Conservation (phyloP, 1,284 basidiomycete species). For the Mycosarcoma maydis region DNA sequence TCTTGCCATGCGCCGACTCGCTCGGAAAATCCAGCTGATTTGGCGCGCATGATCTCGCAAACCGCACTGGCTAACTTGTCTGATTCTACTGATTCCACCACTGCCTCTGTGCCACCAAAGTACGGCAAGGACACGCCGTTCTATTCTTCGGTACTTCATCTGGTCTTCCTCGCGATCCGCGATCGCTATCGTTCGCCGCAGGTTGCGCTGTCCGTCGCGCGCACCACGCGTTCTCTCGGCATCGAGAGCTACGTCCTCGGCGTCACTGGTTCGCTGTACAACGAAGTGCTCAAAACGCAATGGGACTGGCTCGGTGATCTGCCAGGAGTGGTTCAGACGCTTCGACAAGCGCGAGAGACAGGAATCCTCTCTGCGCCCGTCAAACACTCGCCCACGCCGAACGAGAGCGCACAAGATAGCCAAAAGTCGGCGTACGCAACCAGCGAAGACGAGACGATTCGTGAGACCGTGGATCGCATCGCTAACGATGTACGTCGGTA, state of each 20-base stretch:
- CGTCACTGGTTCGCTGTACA: slow-evolving; percentile 55
- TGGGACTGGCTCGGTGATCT: slow-evolving; percentile 56
- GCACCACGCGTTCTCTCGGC: slow-evolving; percentile 42
- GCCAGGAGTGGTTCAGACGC: slow-evolving; percentile 18
- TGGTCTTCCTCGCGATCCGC: slow-evolving; percentile 54
- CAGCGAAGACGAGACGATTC: slow-evolving; percentile 39
- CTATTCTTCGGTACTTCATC: slow-evolving; percentile 57
- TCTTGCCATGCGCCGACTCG: not conserved
- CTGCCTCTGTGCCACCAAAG: too few species aligned
- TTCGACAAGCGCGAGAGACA: slow-evolving; percentile 39
- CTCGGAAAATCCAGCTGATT: not conserved
- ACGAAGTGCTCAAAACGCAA: slow-evolving; percentile 56
- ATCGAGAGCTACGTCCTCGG: slow-evolving; percentile 58
- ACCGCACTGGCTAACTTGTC: too few species aligned
- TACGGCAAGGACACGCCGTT: slow-evolving; percentile 55
- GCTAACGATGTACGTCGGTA: slow-evolving; percentile 32
- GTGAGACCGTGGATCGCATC: slow-evolving; percentile 46
- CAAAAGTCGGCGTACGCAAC: not conserved
- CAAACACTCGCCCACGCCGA: not conserved
- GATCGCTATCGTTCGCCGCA: slow-evolving; percentile 53
- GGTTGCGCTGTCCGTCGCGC: slow-evolving; percentile 45
- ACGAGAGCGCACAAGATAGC: not conserved
- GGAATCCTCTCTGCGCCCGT: slow-evolving; percentile 31
- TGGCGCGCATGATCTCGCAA: not conserved
- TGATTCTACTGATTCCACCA: too few species aligned